Evolutionary conservation across 2,329 filamentous ascomycete species (phyloP), one percentile per base, ranked within the genome.

Genomic region (Claviceps monticola): DNA sequence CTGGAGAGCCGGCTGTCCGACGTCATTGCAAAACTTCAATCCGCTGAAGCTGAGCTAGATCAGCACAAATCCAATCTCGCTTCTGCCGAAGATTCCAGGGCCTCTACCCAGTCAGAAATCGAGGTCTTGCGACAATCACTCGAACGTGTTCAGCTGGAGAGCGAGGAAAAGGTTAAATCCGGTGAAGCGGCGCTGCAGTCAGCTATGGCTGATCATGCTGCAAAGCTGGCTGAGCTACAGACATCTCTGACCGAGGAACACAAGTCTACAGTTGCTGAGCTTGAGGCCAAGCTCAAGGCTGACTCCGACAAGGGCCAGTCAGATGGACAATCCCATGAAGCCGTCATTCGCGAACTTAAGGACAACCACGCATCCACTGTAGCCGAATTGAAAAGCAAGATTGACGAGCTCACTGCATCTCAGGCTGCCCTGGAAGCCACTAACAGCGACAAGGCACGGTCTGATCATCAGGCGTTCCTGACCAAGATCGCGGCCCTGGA

Each of bases 251-350:
- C 68, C 17, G 69, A 74, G 26, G 70, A 82, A 59, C 76, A 82
- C 56, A 62, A 71, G 46, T 64, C 71, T 43, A 60, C 64, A 13
- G 59, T 81, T 13, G 67, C 72, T 43, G 71, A 71, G 4, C 63
- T 82, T 46, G 73, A 80, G 61, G 64, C 70, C n/a, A 73, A 75
- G 56, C 75, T 82, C 56, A 68, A 71, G 36, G 69, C 71, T 46
- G 72, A 75, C 55, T 63, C 80, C 29, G 70, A 70, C 6, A 69
- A 74, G 58, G 72, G 68, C 51, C 68, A 71, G 57, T 59, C 69
- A 1, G 67, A 73, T 48, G 66, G 68, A 8, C 66, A 68, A 13
- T 71, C 71, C 2, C 72, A 78, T 34, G 72, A 78, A 54, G 66
- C 73, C 51, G 68, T 71, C 19, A 61, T 81, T 29, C 64, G 69